Evolutionary conservation across 371 early-diverging fungal genomes (phyloP), one percentile per base, ranked within the genome.

Genomic region (Umbelopsis sp.): DNA sequence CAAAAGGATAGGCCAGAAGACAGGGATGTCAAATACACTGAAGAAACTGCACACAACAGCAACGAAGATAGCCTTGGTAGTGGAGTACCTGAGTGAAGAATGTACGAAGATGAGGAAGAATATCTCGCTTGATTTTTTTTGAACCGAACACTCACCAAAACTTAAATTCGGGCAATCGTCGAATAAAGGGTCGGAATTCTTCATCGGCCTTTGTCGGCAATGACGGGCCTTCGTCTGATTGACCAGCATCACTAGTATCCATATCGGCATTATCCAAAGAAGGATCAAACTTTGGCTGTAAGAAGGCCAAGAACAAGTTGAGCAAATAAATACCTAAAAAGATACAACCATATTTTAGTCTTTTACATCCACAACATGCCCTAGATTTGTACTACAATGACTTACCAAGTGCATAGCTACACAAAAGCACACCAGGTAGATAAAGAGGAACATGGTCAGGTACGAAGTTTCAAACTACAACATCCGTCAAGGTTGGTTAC

Each of bases 141-240:
- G 22, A 37, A 35, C 22, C 48, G 24, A 24, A 11, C 1, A 24
- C 80, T 71, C 85, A 92, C 99, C 99, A 99, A 78, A 97, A 99
- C 77, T 97, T 97, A 86, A 99, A 99, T 83, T 99, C 99, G n/a
- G 99, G 99, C 53, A 99, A 85, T 70, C 98, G 86, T 73, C 99
- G 86, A 67, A 99, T 95, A 80, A 99, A 99, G 4, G 99, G 99
- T 64, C 92, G 87, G 74, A 99, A 99, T 81, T 99, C 99, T 69
- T 99, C 99, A 72, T 97, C 97, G 6, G 83, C 87, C 66, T 91
- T 90, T 38, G 87, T 90, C 2, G 99, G 99, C 72, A 98, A 79
- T 50, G 88, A 78, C 9, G 91, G 89, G 0, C 88, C 92, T 67
- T 92, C 94, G 69, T 89, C 91, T 35, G 57, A 1, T 68, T 80